Evolutionary conservation across 2,329 filamentous ascomycete species (phyloP).

Genomic region (Exutisphaerella laricina): DNA sequence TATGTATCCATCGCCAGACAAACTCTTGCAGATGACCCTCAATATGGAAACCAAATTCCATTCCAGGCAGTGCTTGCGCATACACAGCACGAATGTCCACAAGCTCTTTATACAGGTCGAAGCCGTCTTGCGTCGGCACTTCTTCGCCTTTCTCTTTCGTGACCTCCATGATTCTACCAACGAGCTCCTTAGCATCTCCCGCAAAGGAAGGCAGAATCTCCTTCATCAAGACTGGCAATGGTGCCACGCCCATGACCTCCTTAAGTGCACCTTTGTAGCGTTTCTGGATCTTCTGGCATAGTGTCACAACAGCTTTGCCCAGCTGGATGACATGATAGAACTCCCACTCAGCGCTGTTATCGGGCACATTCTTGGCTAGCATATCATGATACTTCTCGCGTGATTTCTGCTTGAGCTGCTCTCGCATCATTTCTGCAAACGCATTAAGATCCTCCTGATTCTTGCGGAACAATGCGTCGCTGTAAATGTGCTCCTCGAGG

Average conservation of each 20-base stretch:
- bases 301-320: slow-evolving; percentile 75
- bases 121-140: slow-evolving; percentile 84
- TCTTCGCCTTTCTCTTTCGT: slow-evolving; percentile 65
- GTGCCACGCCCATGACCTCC: slow-evolving; percentile 73
- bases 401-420: slow-evolving; percentile 68
- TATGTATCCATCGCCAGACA: slow-evolving; percentile 90
- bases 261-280: slow-evolving; percentile 73
- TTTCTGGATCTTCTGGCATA: slow-evolving; percentile 86
- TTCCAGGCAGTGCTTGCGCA: slow-evolving; percentile 62
- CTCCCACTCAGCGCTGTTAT: slow-evolving; percentile 77
- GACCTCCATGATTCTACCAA: slow-evolving; percentile 71
- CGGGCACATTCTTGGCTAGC: slow-evolving; percentile 73
- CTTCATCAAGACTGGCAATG: slow-evolving; percentile 66
- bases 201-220: slow-evolving; percentile 87
- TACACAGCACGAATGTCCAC: slow-evolving; percentile 80
- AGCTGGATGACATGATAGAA: slow-evolving; percentile 86
- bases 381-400: slow-evolving; percentile 72
- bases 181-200: slow-evolving; percentile 78
- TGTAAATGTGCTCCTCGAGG: slow-evolving; percentile 74
- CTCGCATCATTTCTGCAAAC: slow-evolving; percentile 66
- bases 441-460: slow-evolving; percentile 64
- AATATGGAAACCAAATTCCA: slow-evolving; percentile 78
- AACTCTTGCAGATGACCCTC: slow-evolving; percentile 83
- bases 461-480: slow-evolving; percentile 68
- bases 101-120: slow-evolving; percentile 85